These are phyloP conservation scores for Ascochyta rabiei DNA, from an alignment of 2,329 filamentous ascomycete species.

Conservation along the genomic window DNA sequence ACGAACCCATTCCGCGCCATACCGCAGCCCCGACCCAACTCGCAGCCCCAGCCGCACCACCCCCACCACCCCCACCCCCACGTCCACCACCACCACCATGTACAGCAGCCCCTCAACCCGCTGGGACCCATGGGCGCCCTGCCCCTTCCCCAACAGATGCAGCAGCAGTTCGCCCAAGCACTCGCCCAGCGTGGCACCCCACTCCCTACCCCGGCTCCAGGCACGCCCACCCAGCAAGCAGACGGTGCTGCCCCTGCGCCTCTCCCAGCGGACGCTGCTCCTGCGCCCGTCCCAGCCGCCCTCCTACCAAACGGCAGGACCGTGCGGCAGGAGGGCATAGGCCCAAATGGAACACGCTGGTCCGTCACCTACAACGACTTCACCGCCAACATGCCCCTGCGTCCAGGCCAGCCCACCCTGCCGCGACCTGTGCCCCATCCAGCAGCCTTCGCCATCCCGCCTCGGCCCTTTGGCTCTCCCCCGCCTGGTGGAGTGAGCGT, in stretches of 20 bases:
- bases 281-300: conserved; percentile 1
- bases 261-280: conserved; percentile 15
- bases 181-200: conserved; percentile 25
- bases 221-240: background rate
- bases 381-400: conserved; percentile 32
- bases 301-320: background rate
- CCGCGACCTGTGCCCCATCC: conserved; percentile 31
- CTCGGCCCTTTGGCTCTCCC: conserved; percentile 22
- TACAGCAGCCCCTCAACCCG: conserved; percentile 23
- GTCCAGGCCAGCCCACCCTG: conserved; percentile 30
- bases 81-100: conserved; percentile 25
- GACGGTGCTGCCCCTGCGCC: conserved; percentile 4
- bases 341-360: conserved; percentile 60
- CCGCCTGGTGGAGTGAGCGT: conserved; percentile 22
- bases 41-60: conserved; percentile 31
- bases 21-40: conserved; percentile 32
- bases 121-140: conserved; percentile 19
- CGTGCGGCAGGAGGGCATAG: conserved; percentile 55
- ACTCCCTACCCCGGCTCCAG: conserved; percentile 5
- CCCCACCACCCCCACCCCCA: conserved; percentile 23
- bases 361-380: conserved; percentile 60
- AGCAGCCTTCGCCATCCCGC: conserved; percentile 26
- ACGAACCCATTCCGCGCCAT: conserved; percentile 41
- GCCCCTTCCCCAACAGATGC: conserved; percentile 30
- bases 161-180: conserved; percentile 33